A percentile compares a stretch with the other conserved stretches of the same genome.
Evolutionary conservation across 768 basidiomycete species (phyloP).

Genomic region (Neoboletus brunneissimus): DNA sequence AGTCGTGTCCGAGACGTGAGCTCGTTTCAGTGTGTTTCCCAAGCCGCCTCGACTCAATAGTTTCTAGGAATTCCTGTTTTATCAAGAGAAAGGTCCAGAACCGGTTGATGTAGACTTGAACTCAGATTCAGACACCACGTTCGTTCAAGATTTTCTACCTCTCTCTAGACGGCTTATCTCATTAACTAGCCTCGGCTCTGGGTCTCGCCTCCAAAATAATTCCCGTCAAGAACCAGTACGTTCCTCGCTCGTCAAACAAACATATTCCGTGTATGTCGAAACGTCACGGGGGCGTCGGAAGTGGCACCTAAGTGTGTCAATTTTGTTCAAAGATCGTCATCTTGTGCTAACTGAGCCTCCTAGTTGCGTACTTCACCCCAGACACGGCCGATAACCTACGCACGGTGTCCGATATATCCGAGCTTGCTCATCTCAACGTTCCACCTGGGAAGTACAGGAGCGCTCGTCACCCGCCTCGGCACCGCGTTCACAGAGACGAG

Average conservation of each 20-base stretch:
- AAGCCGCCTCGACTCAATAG: not conserved
- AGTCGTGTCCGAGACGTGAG: slow-evolving; percentile 74
- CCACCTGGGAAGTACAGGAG: slow-evolving; percentile 63
- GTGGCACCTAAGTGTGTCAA: slow-evolving; percentile 72
- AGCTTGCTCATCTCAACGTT: slow-evolving; percentile 50
- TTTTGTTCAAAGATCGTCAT: slow-evolving; percentile 1
- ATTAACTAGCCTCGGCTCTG: slow-evolving; percentile 29
- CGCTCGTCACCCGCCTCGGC: slow-evolving; percentile 54
- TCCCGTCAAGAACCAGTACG: slow-evolving; percentile 31
- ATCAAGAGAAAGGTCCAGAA: slow-evolving; percentile 63
- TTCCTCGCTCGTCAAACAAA: slow-evolving; percentile 70
- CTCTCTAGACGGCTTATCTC: slow-evolving; percentile 2
- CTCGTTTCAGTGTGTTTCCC: slow-evolving; percentile 8
- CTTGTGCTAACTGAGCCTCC: slow-evolving; percentile 1
- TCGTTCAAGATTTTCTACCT: slow-evolving; percentile 18
- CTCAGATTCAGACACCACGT: slow-evolving; percentile 54
- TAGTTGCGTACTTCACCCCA: slow-evolving; percentile 77
- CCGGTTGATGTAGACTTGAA: slow-evolving; percentile 46
- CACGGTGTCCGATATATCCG: slow-evolving; percentile 58
- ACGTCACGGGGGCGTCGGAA: slow-evolving; percentile 64
- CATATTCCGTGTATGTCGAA: slow-evolving; percentile 76
- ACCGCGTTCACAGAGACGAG: slow-evolving; percentile 32
- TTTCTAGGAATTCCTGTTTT: slow-evolving; percentile 70
- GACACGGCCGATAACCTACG: slow-evolving; percentile 54
- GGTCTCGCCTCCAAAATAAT: slow-evolving; percentile 27